These are phyloP conservation scores for Vaccinium myrtillus DNA, from an alignment of 148 eudicot genomes.

Conservation along the genomic window DNA sequence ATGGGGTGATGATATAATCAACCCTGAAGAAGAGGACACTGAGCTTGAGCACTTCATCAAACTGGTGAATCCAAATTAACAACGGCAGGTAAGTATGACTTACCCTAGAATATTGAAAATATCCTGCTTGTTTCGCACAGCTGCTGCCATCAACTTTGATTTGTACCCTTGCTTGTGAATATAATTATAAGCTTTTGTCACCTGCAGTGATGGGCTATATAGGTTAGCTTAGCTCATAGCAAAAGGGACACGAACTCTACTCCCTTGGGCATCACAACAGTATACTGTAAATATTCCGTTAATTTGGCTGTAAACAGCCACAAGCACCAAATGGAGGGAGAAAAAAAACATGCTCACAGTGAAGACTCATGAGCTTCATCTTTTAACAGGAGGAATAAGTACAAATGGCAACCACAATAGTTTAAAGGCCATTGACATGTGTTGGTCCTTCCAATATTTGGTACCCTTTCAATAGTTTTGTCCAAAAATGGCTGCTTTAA, in stretches of 20 bases:
- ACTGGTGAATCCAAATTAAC: neutral
- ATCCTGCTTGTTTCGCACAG: conserved; percentile 95
- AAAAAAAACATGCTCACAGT: neutral
- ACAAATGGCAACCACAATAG: neutral
- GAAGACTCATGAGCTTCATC: neutral
- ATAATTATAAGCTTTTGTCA: conserved; percentile 88
- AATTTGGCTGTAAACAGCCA: too few relatives aligned
- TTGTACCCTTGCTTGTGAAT: conserved; percentile 88
- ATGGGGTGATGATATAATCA: conserved; percentile 86
- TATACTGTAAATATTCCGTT: neutral
- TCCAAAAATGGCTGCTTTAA: neutral
- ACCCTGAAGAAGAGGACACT: conserved; percentile 48
- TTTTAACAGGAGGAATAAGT: neutral
- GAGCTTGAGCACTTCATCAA: conserved; percentile 3
- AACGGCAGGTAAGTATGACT: neutral
- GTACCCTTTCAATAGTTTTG: neutral
- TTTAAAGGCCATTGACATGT: neutral
- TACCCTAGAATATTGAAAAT: conserved; percentile 86
- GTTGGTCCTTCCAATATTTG: neutral
- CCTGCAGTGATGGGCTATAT: conserved; percentile 39
- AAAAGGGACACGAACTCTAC: neutral
- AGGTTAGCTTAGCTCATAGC: conserved; percentile 16
- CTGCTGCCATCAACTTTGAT: conserved; percentile 92
- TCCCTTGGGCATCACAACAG: neutral
- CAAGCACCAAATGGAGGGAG: neutral